These are phyloP conservation scores for Adansonia madagascariensis DNA, from an alignment of 441 rosid genomes.

Conservation along the genomic window DNA sequence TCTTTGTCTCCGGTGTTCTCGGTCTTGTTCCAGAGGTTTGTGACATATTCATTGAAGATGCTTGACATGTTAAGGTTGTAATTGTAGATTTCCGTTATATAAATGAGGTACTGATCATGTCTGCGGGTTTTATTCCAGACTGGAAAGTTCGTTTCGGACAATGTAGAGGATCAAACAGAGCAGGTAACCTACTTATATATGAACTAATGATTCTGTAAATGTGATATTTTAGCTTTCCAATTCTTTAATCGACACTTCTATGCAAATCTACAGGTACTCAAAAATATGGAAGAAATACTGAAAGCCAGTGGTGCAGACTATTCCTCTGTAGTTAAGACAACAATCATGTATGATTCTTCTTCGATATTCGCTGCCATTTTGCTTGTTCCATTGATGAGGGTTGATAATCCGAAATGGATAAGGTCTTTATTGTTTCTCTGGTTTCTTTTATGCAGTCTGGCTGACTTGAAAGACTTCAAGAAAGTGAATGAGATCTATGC, in stretches of 20 bases:
- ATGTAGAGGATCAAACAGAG: constrained; percentile 28
- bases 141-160: constrained; percentile 23
- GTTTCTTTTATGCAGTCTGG: constrained; percentile 60
- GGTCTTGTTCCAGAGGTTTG: constrained; percentile 91
- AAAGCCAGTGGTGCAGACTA: constrained; percentile 84
- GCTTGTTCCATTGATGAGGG: background rate
- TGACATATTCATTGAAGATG: background rate
- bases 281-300: constrained; percentile 93
- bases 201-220: background rate
- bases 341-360: constrained; percentile 35
- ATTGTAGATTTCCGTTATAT: background rate
- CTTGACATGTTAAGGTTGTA: constrained; percentile 9
- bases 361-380: background rate
- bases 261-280: constrained; percentile 54
- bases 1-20: constrained; percentile 83
- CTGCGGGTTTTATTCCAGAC: constrained; percentile 1
- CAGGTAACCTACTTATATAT: constrained; percentile 14
- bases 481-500: constrained; percentile 90
- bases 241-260: background rate
- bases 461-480: constrained; percentile 90
- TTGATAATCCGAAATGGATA: background rate
- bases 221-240: background rate
- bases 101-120: background rate
- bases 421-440: background rate
- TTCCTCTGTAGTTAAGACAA: constrained; percentile 86